A percentile compares a stretch with the other conserved stretches of the same genome.
These are phyloP conservation scores for Scutellaria minor DNA, from an alignment of 257 asterid species.

Conservation along the genomic window DNA sequence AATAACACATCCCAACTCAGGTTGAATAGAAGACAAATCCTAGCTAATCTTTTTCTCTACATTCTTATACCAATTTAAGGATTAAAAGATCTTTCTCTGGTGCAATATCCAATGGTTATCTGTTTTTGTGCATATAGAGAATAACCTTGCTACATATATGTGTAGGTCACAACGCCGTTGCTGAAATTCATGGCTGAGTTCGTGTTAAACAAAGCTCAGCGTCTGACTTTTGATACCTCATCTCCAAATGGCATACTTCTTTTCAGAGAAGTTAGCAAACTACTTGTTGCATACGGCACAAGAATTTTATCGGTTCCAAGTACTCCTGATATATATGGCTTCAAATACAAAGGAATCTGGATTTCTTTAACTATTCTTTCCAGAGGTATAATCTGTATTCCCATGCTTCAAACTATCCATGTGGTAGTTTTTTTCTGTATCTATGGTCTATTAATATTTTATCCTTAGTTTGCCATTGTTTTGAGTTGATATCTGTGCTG, in stretches of 20 bases:
- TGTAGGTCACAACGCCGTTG: constrained; percentile 94
- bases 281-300: constrained; percentile 90
- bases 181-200: constrained; percentile 95
- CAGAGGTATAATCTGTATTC: constrained; percentile 60
- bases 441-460: constrained; percentile 10
- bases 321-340: constrained; percentile 81
- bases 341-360: constrained; percentile 98
- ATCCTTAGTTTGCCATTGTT: constrained; percentile 21
- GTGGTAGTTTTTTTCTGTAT: constrained; percentile 23
- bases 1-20: constrained; percentile 8
- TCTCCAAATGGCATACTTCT: constrained; percentile 98
- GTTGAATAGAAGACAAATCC: constrained; percentile 16
- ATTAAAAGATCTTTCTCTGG: constrained; percentile 8
- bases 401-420: constrained; percentile 26
- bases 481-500: constrained; percentile 18
- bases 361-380: constrained; percentile 80
- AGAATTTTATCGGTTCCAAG: constrained; percentile 79
- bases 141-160: constrained; percentile 33
- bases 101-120: constrained; percentile 21
- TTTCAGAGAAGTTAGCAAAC: constrained; percentile 96
- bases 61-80: constrained; percentile 2
- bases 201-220: constrained; percentile 89
- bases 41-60: not conserved
- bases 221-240: constrained; percentile 92
- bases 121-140: constrained; percentile 6